Evolutionary conservation across 495 filamentous ascomycete genomes (phyloP), one percentile per base, ranked within the genome.

Genomic region (Hypoxylon fuscum): DNA sequence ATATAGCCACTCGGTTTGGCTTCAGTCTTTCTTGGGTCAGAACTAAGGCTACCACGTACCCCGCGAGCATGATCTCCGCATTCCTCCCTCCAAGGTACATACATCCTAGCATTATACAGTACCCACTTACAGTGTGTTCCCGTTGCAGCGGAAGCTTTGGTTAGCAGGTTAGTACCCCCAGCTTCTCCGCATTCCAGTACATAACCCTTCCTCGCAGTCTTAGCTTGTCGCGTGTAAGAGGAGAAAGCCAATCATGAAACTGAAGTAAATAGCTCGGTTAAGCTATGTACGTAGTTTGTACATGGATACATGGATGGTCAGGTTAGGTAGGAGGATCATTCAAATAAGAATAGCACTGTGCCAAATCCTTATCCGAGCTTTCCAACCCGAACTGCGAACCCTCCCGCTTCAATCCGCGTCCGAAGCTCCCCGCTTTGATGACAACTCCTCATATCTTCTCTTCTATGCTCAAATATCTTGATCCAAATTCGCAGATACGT

Each of bases 351-450:
- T 8, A 27, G 8, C 25, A 27, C 25, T 27, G 25, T 27, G 43
- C 20, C 31, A 45, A 35, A 40, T 14, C 25, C 25, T 27, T 27
- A 27, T 27, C 25, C 8, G 25, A 27, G 8, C 3, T 3, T 27
- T 25, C 32, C 43, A 53, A 20, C 47, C 42, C 31, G 14, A 44
- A 21, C 22, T 40, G 41, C 47, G 48, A 27, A 29, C n/a, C 14
- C n/a, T 29, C 50, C 50, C 59, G 45, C 25, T 12, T 34, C 44
- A 63, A 57, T 23, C 21, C 51, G 40, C 49, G 46, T 46, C 62
- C 62, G 62, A 52, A 51, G 44, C 44, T 56, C 62, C 55, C 62
- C 62, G 59, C 59, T 57, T 44, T 49, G 31, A 48, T 6, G 5
- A 35, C 12, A 17, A 42, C 38, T 55, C 51, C 20, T 43, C 22